Evolutionary conservation across 257 asterid genomes (phyloP), one percentile per base, ranked within the genome.

Genomic region (Anisodus acutangulus): DNA sequence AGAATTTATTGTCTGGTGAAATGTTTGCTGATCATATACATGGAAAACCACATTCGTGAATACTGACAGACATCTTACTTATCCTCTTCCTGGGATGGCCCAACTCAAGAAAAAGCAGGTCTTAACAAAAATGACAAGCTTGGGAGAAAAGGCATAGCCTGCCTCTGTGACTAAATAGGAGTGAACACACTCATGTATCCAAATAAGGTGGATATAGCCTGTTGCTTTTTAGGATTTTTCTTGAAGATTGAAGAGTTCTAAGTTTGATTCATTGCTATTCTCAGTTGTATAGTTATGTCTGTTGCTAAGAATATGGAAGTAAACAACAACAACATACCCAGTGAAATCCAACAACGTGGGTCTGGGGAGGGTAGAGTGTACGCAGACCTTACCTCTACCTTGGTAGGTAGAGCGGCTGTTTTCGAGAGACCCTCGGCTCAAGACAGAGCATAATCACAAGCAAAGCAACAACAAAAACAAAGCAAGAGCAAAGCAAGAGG

Each of bases 81-180:
- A 13, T 49, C 62, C 62, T 22, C 80, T 60, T 26, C 22, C 8
- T 3, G 63, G 81, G 26, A 51, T 45, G 81, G 62, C 13, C 12
- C 62, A 12, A 51, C 47, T 49, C 47, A 12, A 76, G 45, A 51
- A 22, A 11, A 19, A 11, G 79, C n/a, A 71, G 17, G 80, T 51
- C 62, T 12, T 76, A 19, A 76, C 41, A 74, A 74, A 74, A 26
- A 22, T 19, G 7, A 8, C 2, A 16, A 7, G 47, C 8, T 78
- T 31, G 64, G 49, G 64, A 78, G 47, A 13, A 76, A 49, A 71
- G 39, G 58, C 79, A 45, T 71, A 10, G 0, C 39, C 58, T 15
- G 62, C 47, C 15, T 76, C 81, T 76, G 62, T 26, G 81, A 76
- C 81, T 76, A 26, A 5, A 15, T 13, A 12, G 15, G 41, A 78